Evolutionary conservation across 441 rosid species (phyloP), one percentile per base, ranked within the genome.

Genomic region (Flueggea neowawraea): DNA sequence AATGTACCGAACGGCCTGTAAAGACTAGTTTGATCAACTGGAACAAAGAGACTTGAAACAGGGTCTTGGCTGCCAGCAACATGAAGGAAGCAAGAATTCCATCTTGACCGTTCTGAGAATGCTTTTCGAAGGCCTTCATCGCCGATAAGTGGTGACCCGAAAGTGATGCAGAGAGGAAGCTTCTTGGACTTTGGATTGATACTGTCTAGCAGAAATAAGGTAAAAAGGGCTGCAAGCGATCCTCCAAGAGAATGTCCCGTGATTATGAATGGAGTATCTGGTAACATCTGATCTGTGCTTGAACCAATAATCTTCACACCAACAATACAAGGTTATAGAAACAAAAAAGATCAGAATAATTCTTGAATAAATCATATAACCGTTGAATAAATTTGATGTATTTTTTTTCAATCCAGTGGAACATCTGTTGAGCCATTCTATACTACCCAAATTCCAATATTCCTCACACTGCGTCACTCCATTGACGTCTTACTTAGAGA

Each of bases 21-120:
- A 31, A 6, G 14, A 64, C 41, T 32, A 0, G 28, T 22, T 22
- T 22, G 28, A 22, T 22, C 28, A 22, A 22, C 28, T 22, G 28
- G 28, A 22, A 22, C 28, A 48, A 69, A 65, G 67, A 72, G 72
- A 52, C 64, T 55, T 17, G 87, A 87, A 31, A 68, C 17, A 0
- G 58, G 65, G 62, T 83, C 86, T 41, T 62, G 68, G 61, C 6
- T 45, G 36, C 78, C 70, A 62, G 73, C 81, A 11, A 85, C 84
- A 48, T 88, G 85, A 50, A 88, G 82, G 78, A 86, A 91, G 63
- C 85, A 79, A 65, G 90, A 79, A 55, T 71, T 80, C 82, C 91
- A 71, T 41, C 55, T 49, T 0, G 79, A 63, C 17, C 63, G 54
- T 17, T 61, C 62, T 0, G 73, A 79, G 61, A 82, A 66, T 66